Evolutionary conservation across 2,329 filamentous ascomycete species (phyloP).

Genomic region (Trichoderma breve): DNA sequence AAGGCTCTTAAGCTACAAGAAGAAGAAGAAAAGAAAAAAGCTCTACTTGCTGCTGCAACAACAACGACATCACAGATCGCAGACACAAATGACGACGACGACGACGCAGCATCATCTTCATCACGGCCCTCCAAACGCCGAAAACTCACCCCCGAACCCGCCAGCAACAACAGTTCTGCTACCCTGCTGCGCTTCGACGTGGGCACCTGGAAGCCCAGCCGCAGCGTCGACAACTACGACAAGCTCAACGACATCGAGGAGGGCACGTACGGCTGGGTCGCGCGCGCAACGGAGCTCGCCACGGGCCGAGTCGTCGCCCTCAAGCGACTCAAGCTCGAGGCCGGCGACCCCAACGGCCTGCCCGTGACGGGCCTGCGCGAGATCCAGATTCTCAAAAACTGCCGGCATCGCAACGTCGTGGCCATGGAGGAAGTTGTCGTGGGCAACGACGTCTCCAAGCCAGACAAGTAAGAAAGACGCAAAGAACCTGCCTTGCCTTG

Average conservation of each 20-base stretch:
- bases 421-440: conserved; percentile 79
- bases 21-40: conserved; percentile 36
- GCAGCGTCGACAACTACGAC: conserved; percentile 84
- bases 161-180: conserved; percentile 19
- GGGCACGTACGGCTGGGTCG: conserved; percentile 93
- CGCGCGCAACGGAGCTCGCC: conserved; percentile 70
- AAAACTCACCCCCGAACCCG: conserved; percentile 52
- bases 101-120: conserved; percentile 24
- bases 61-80: neutral
- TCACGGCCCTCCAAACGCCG: conserved; percentile 60
- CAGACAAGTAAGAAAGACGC: conserved; percentile 48
- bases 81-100: conserved; percentile 5
- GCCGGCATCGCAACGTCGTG: conserved; percentile 80
- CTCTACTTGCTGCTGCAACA: conserved; percentile 22
- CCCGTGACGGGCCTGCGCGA: conserved; percentile 91
- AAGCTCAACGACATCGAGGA: conserved; percentile 96
- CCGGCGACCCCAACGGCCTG: conserved; percentile 69
- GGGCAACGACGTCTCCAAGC: conserved; percentile 56
- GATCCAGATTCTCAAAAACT: conserved; percentile 85
- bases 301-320: conserved; percentile 84
- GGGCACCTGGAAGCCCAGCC: conserved; percentile 65
- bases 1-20: conserved; percentile 68
- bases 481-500: neutral
- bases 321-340: conserved; percentile 90
- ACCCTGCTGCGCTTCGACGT: conserved; percentile 67